Evolutionary conservation across 192 early-diverging fungal genomes (phyloP), one percentile per base, ranked within the genome.

Genomic region (Cladochytrium replicatum): DNA sequence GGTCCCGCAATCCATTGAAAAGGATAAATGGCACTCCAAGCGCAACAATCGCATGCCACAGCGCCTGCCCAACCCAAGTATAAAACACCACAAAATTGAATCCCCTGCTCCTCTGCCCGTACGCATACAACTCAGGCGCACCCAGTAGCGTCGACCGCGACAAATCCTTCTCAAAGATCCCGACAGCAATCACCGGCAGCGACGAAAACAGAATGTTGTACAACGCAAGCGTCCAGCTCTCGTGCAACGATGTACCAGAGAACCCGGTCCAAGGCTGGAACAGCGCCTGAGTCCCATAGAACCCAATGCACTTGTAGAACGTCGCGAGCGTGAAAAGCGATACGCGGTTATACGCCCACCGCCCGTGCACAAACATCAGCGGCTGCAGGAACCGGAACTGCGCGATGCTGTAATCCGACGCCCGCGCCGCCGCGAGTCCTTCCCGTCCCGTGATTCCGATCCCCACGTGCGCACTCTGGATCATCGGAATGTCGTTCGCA

Each of bases 401-500:
- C 8, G 77, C 86, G 51, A 93, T 84, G 15, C 84, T 79, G 54
- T 89, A 93, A 68, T 93, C 90, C 15, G 82, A 77, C 5, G 86
- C 73, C 1, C 86, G 64, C 17, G 85, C 87, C 2, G 90, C 90
- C 46, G 87, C 85, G 45, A 87, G 57, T 9, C 88, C 89, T 58
- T 93, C 90, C 31, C 78, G 77, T 0, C 90, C 90, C 1, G 87
- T 80, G 32, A 93, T 91, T 6, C 90, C 90, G 28, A 93, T 81
- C 11, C 90, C 90, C 21, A 91, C 86, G 48, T 93, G 86, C 6
- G 90, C 86, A 54, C 85, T 82, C 53, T 91, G 85, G 46, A 93
- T 85, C 90, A 93, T 93, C 4, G 86, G 83, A 74, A 92, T 85
- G 48, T 93, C 90, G 59, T 93, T 93, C 43, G 85, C 90, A 21